Base-by-base conservation (phyloP, 139 green algal species). In the Chlamydomonas incerta region DNA sequence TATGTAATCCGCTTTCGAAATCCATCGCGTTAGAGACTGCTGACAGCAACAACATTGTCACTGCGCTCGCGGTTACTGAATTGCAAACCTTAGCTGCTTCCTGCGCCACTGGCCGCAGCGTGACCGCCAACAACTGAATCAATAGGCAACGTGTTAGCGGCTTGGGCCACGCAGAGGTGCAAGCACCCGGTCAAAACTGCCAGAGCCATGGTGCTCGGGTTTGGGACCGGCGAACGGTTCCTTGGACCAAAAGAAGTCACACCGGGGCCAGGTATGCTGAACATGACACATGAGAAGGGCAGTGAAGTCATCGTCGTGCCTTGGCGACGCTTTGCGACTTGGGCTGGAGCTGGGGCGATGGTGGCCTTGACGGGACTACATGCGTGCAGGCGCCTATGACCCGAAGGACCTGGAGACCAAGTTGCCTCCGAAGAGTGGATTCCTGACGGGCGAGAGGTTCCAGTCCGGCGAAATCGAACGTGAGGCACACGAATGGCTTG, bases 331-430 rank as follows among this genome's bases (percentile, higher is more conserved):
- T 50, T 5, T 13, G 6, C 41, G 41, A 8, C 41, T 50, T 50
- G 41, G 41, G 41, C 41, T 50, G 41, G 41, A 50, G 41, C 41
- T 50, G 41, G 41, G n/a, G 8, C 41, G 41, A 50, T 50, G 41
- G 41, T 50, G 41, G 41, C 41, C 17, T 50, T 58, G 28, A 66
- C 62, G n/a, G 34, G 20, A n/a, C 71, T 23, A 33, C 29, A 33
- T 33, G 21, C 35, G 72, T 28, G 47, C 88, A 87, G 90, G 90
- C 10, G 80, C 74, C 18, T 94, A 94, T 70, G 91, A 94, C 72
- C 91, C 91, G 20, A 87, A 84, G 58, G 63, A 74, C 34, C 62
- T 89, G 0, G 74, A 88, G 15, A 90, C 88, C 0, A 92, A 90
- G 67, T 80, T 88, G 31, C 83, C 90, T 31, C 87, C 81, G 24